Evolutionary conservation across 2,329 filamentous ascomycete genomes (phyloP).

Genomic region (Penicillium sp.): DNA sequence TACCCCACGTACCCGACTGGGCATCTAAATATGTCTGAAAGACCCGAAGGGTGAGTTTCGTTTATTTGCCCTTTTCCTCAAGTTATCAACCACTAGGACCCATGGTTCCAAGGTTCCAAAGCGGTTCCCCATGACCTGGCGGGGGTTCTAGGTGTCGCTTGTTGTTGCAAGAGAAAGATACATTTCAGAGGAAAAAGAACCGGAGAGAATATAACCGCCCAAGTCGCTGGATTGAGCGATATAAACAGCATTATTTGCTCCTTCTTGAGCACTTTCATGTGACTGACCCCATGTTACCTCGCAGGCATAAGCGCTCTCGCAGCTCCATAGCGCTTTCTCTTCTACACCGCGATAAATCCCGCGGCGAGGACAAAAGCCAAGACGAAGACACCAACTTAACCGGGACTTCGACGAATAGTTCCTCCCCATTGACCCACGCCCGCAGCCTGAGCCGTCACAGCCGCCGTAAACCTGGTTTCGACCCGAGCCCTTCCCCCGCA

Average conservation of each 20-base stretch:
- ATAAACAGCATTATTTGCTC: slow-evolving; percentile 1
- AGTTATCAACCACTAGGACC: slow-evolving; percentile 4
- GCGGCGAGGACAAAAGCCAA: slow-evolving; percentile 31
- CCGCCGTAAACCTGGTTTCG: slow-evolving; percentile 30
- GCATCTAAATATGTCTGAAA: slow-evolving; percentile 19
- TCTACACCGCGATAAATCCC: slow-evolving; percentile 53
- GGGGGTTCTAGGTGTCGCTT: not conserved
- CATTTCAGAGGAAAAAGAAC: not conserved
- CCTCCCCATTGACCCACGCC: slow-evolving; percentile 28
- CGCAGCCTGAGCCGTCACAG: slow-evolving; percentile 32
- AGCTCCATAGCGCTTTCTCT: slow-evolving; percentile 56
- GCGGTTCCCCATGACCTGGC: not conserved
- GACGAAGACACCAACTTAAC: slow-evolving; percentile 28
- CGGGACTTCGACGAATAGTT: slow-evolving; percentile 29
- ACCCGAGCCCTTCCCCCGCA: slow-evolving; percentile 13
- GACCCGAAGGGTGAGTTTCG: slow-evolving; percentile 25
- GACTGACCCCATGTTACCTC: slow-evolving; percentile 17
- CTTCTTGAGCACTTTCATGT: slow-evolving; percentile 12
- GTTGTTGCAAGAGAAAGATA: not conserved
- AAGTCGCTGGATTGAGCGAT: not conserved
- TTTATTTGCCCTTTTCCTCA: not conserved
- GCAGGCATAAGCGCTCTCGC: slow-evolving; percentile 55
- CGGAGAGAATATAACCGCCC: not conserved
- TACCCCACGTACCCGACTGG: not conserved
- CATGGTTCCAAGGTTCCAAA: slow-evolving; percentile 8